Evolutionary conservation across 805 yeast species (phyloP), one percentile per base, ranked within the genome.

Genomic region (Saturnispora mendoncae): DNA sequence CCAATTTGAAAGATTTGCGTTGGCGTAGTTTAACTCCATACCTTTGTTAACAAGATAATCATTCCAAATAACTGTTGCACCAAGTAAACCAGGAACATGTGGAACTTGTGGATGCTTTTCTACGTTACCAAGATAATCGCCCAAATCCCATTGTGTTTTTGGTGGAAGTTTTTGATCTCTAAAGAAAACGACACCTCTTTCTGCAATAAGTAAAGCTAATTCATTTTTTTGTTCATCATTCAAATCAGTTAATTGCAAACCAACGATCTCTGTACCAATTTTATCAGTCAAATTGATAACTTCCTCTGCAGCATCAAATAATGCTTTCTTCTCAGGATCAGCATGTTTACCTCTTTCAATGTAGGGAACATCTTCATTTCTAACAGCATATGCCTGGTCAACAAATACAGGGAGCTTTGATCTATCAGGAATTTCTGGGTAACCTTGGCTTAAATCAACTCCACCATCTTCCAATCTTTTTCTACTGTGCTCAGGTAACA

Each of bases 141-240:
- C 76, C 18, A 71, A 48, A 36, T 59, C 69, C 41, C 62, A 52
- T 52, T 70, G 76, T 42, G 60, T 58, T 49, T 60, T 63, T 18
- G 71, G 69, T 21, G 66, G 46, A 30, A 70, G 51, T 43, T 69
- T 68, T 55, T 70, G 76, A 45, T 68, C 64, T 42, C 70, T 54
- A 59, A 71, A 71, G 49, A 71, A 69, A n/a, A 71, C 76, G 33
- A 70, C 74, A 19, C 66, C 66, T 47, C 76, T 59, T 52, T 67
- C 72, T 23, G 74, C 70, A 31, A 69, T 56, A 33, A 71, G 53
- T 6, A 69, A 53, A 2, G 74, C 75, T 34, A 71, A 56, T 51
- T 71, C 74, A 49, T 71, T 71, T 40, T 54, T 59, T 51, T 71
- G 75, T 50, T 60, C 45, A 43, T 69, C 66, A 30, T 53, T 60